These are phyloP conservation scores for Dryas drummondii DNA, from an alignment of 306 rosid genomes.

Conservation along the genomic window DNA sequence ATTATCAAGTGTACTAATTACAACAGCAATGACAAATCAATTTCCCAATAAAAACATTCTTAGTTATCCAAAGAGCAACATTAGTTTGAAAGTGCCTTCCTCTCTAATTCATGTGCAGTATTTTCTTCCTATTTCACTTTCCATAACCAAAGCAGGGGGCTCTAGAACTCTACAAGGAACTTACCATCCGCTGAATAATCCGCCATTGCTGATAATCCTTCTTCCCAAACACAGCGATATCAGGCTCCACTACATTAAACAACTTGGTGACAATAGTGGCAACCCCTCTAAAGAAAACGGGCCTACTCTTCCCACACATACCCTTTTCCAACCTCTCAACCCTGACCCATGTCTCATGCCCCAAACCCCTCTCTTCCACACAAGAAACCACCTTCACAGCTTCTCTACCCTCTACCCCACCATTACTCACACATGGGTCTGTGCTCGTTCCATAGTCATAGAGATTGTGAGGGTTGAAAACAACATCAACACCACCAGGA, in stretches of 20 bases:
- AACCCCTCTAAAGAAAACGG: conserved; percentile 85
- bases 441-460: conserved; percentile 49
- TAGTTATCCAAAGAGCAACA: no score
- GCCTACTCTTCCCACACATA: conserved; percentile 83
- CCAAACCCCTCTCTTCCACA: conserved; percentile 54
- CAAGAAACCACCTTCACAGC: conserved; percentile 44
- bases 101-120: no score
- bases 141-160: no score
- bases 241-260: conserved; percentile 90
- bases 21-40: not conserved
- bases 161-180: not conserved
- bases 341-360: conserved; percentile 85
- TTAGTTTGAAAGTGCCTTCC: no score
- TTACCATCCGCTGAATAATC: conserved; percentile 70
- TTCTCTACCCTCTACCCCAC: conserved; percentile 3
- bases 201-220: conserved; percentile 95
- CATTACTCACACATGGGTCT: not conserved
- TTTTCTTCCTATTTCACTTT: no score
- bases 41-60: not conserved
- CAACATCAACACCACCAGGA: conserved; percentile 70
- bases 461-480: conserved; percentile 64
- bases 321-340: conserved; percentile 74
- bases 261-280: conserved; percentile 78
- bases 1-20: not conserved
- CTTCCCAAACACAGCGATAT: conserved; percentile 84